A percentile compares a stretch with the other conserved stretches of the same genome.
Conservation (phyloP, 2,329 filamentous ascomycete species). For the Fusarium chaquense region DNA sequence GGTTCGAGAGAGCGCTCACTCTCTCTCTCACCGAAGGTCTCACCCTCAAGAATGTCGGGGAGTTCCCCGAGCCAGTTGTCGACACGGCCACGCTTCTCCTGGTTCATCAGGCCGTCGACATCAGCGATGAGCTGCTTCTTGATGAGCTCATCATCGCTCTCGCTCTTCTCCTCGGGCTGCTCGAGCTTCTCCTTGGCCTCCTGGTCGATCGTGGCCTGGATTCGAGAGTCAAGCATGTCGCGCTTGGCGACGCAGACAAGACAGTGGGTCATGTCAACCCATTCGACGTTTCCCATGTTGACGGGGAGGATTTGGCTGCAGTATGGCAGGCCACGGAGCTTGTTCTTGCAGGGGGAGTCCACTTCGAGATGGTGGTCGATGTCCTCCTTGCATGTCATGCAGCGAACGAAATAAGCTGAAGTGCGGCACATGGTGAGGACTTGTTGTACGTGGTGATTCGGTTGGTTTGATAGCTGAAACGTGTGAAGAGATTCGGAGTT, state of each 20-base stretch:
- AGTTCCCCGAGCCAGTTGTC: neutral
- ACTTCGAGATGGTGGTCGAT: neutral
- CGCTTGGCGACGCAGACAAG: neutral
- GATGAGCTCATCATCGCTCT: no score
- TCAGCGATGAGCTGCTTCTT: neutral
- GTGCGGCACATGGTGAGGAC: neutral
- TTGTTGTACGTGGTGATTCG: no score
- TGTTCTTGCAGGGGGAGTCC: neutral
- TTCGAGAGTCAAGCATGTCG: neutral
- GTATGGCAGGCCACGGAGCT: neutral
- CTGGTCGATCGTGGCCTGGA: neutral
- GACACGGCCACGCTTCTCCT: neutral
- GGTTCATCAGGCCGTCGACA: neutral
- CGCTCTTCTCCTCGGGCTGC: no score
- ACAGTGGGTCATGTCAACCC: neutral
- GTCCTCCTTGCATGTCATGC: neutral
- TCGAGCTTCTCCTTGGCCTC: neutral
- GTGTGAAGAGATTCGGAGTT: no score
- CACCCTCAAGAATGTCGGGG: no score
- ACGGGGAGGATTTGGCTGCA: neutral
- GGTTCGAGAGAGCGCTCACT: no score
- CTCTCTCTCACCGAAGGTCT: neutral
- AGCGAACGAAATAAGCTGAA: neutral
- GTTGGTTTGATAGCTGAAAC: neutral
- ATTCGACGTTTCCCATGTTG: neutral